Evolutionary conservation across 306 rosid species (phyloP).

Genomic region (Notholithocarpus densiflorus): DNA sequence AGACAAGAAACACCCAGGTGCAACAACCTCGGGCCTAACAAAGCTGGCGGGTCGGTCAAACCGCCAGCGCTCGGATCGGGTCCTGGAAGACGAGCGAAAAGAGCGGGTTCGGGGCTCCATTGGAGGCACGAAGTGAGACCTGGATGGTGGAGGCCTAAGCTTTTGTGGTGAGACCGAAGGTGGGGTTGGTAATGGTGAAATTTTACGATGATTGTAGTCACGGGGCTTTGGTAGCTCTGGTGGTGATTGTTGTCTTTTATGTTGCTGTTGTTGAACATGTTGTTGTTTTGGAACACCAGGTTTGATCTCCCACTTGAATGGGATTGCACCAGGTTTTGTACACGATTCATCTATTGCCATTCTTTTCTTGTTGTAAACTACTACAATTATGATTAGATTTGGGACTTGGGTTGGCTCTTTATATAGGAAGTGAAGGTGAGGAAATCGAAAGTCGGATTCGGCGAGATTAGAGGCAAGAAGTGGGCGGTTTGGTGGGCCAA

Average conservation of each 20-base stretch:
- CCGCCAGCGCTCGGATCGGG: constrained; percentile 61
- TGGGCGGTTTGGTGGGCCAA: constrained; percentile 33
- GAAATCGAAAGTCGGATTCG: constrained; percentile 1
- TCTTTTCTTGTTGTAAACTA: not conserved
- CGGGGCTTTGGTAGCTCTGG: not conserved
- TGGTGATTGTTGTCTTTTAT: not conserved
- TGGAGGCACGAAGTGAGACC: constrained; percentile 22
- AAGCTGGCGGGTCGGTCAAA: constrained; percentile 30
- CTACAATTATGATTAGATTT: no score
- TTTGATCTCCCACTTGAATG: constrained; percentile 91
- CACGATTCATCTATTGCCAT: constrained; percentile 59
- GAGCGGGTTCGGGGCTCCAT: constrained; percentile 35
- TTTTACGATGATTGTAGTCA: not conserved
- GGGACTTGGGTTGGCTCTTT: no score
- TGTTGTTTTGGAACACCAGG: constrained; percentile 72
- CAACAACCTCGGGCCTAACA: constrained; percentile 36
- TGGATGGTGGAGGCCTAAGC: constrained; percentile 58
- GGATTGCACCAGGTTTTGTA: constrained; percentile 69
- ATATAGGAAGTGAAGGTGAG: not conserved
- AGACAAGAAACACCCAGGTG: constrained; percentile 68
- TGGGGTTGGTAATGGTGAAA: not conserved
- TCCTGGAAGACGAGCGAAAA: constrained; percentile 38
- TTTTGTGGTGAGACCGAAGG: constrained; percentile 22
- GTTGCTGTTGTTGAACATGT: constrained; percentile 19
- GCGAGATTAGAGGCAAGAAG: constrained; percentile 81